Evolutionary conservation across 2,329 filamentous ascomycete genomes (phyloP).

Genomic region (Fusarium sp.): DNA sequence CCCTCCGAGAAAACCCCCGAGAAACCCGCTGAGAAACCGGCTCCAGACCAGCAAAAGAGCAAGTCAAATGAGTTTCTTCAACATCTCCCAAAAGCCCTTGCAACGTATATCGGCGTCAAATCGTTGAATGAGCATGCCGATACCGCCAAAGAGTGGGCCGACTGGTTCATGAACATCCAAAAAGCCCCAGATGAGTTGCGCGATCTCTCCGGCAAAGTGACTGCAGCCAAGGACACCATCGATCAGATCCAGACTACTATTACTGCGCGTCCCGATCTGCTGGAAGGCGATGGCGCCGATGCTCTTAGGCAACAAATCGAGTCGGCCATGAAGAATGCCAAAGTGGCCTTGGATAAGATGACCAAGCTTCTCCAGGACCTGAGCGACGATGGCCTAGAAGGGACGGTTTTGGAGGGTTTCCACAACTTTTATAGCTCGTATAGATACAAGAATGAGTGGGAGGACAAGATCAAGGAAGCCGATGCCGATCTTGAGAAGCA

Average conservation of each 20-base stretch:
- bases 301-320: conserved; percentile 47
- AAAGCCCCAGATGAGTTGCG: conserved; percentile 49
- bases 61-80: conserved; percentile 28
- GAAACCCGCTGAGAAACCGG: conserved; percentile 1
- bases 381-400: conserved; percentile 38
- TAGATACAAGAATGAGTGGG: conserved; percentile 48
- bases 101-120: conserved; percentile 44
- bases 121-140: conserved; percentile 45
- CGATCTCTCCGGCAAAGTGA: conserved; percentile 41
- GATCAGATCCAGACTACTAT: conserved; percentile 47
- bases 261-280: conserved; percentile 45
- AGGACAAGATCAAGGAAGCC: conserved; percentile 47
- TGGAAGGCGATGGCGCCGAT: conserved; percentile 47
- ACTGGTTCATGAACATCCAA: conserved; percentile 48
- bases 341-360: conserved; percentile 44
- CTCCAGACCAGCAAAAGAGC: background rate
- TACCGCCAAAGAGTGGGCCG: conserved; percentile 50
- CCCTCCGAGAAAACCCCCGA: background rate
- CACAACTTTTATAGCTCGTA: conserved; percentile 51
- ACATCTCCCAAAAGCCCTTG: conserved; percentile 42
- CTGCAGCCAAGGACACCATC: conserved; percentile 48
- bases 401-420: conserved; percentile 36
- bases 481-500: conserved; percentile 47
- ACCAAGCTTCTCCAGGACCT: conserved; percentile 47
- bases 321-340: conserved; percentile 42